These are phyloP conservation scores for Penicillium tannophilum DNA, from an alignment of 495 filamentous ascomycete species.

Conservation along the genomic window DNA sequence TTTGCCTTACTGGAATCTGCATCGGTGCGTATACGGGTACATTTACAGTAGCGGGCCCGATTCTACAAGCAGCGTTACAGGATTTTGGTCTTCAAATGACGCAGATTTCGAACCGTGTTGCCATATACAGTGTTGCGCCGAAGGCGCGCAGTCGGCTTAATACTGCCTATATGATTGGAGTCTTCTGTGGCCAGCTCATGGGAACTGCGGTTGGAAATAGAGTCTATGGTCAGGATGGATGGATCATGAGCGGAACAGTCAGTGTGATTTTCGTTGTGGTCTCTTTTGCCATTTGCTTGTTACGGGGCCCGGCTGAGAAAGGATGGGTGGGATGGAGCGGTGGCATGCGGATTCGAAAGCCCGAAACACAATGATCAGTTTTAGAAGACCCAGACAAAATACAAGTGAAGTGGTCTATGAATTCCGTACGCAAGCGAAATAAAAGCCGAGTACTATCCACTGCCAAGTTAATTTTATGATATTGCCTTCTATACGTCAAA, in stretches of 20 bases:
- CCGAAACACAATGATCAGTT: not conserved
- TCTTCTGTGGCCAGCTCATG: slow-evolving; percentile 74
- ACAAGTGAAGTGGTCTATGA: not conserved
- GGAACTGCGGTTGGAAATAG: slow-evolving; percentile 74
- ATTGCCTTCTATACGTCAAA: not conserved
- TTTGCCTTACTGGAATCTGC: slow-evolving; percentile 62
- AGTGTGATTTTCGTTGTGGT: slow-evolving; percentile 67
- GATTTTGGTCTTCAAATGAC: slow-evolving; percentile 75
- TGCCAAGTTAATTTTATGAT: not conserved
- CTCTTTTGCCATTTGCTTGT: slow-evolving; percentile 58
- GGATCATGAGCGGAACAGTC: slow-evolving; percentile 67
- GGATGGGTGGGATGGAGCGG: slow-evolving; percentile 78
- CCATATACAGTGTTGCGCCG: slow-evolving; percentile 72
- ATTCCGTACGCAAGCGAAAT: not conserved
- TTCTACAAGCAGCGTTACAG: slow-evolving; percentile 71
- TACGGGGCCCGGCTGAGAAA: slow-evolving; percentile 67
- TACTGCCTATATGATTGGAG: slow-evolving; percentile 78
- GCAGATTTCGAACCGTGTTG: slow-evolving; percentile 72
- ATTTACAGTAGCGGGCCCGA: slow-evolving; percentile 69
- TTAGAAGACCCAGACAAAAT: not conserved
- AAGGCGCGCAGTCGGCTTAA: slow-evolving; percentile 77
- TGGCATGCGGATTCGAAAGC: slow-evolving; percentile 37
- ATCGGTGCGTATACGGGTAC: slow-evolving; percentile 70
- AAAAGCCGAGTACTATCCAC: not conserved
- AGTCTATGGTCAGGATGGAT: slow-evolving; percentile 69